These are phyloP conservation scores for Primulina tabacum DNA, from an alignment of 257 asterid species.

Conservation along the genomic window DNA sequence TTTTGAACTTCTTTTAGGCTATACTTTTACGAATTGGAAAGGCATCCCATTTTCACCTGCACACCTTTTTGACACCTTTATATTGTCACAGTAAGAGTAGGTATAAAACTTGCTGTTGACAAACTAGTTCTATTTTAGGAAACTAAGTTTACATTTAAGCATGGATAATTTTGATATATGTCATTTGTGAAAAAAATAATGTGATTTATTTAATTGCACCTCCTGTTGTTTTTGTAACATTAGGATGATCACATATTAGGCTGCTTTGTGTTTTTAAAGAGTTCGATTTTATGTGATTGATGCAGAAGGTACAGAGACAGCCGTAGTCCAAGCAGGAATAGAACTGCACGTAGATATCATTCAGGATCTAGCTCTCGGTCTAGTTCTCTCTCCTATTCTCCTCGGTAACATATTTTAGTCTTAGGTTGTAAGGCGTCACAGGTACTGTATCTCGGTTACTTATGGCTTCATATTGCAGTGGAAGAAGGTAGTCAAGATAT, in stretches of 20 bases:
- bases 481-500: conserved; percentile 56
- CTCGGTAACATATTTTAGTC: conserved; percentile 41
- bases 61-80: background rate
- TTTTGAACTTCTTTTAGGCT: background rate
- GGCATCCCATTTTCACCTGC: background rate
- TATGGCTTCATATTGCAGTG: conserved; percentile 39
- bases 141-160: background rate
- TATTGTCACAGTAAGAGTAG: background rate
- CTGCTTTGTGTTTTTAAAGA: background rate
- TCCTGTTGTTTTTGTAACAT: background rate
- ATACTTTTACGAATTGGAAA: background rate
- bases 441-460: conserved; percentile 2
- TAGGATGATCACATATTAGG: background rate
- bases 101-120: background rate
- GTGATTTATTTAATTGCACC: background rate
- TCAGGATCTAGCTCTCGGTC: conserved; percentile 51
- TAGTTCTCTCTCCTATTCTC: conserved; percentile 54
- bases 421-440: conserved; percentile 5
- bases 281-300: conserved; percentile 3
- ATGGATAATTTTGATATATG: background rate
- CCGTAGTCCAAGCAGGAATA: conserved; percentile 65
- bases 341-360: conserved; percentile 46
- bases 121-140: too few species aligned
- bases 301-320: conserved; percentile 63
- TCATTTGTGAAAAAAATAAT: background rate